Evolutionary conservation across 169 alveolate genomes (phyloP).

Genomic region (Plasmodium inui): DNA sequence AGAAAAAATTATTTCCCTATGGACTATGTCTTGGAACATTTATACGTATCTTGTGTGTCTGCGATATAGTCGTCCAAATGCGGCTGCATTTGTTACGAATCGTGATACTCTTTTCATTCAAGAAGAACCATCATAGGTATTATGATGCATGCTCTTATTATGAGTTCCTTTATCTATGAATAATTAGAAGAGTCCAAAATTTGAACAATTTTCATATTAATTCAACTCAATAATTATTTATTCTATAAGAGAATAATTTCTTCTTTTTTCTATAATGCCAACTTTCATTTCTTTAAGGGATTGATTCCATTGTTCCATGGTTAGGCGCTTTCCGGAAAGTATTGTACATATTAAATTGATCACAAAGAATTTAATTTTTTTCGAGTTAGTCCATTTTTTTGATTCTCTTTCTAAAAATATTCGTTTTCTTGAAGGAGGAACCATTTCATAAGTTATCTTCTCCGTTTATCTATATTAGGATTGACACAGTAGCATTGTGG

Average conservation of each 20-base stretch:
- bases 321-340: background rate
- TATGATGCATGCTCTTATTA: too few relatives aligned
- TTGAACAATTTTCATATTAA: background rate
- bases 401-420: background rate
- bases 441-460: constrained; percentile 6
- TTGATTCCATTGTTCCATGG: background rate
- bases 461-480: background rate
- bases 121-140: too few relatives aligned
- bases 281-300: background rate
- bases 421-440: background rate
- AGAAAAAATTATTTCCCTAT: too few relatives aligned
- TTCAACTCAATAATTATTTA: too few relatives aligned
- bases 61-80: too few relatives aligned
- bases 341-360: background rate
- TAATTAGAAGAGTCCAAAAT: background rate
- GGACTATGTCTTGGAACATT: too few relatives aligned
- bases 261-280: background rate
- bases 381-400: background rate
- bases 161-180: background rate
- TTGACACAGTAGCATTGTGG: background rate
- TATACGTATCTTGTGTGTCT: too few relatives aligned
- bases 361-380: background rate
- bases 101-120: too few relatives aligned
- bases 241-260: background rate
- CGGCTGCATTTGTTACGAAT: too few relatives aligned